Base-by-base conservation (phyloP, 345 rosid species). In the Eucalyptus polyanthemos region DNA sequence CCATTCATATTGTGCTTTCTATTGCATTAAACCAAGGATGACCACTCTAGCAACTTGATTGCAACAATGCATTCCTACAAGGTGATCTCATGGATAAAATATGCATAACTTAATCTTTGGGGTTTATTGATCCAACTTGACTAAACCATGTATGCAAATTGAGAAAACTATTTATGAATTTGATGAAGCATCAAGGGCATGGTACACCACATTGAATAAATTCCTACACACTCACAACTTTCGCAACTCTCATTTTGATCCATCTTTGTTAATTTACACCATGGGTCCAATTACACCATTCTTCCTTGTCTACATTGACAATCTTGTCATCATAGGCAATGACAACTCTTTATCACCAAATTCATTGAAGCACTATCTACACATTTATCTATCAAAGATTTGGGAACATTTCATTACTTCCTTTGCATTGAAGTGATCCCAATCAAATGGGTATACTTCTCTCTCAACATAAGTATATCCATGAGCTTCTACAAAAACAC, bases 321-420 rank as follows among this genome's bases (percentile, higher is more conserved):
- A 88, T 50, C 3, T 87, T 0, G 2, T 89, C 8, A 14, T 90
- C 1, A 88, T 25, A 1, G 5, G 90, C 14, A 56, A 85, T n/a
- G 11, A 60, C n/a, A 1, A 0, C 2, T 3, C 1, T 42, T 16
- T 8, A 6, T 56, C 1, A 0, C 3, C 4, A 4, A 14, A 0
- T 56, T 86, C 44, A 16, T 56, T 6, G 7, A 12, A 7, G 17
- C 21, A 6, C 5, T 87, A 1, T n/a, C 87, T 29, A 5, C 0
- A 4, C 12, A 16, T 2, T 90, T 91, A 4, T 60, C 53, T 7
- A 1, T 90, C 4, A 89, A 89, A 7, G 89, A 90, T 50, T 62
- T 89, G 2, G 88, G 91, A 1, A 2, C 10, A 2, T 25, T 86
- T 5, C 37, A 31, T 10, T 89, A 86, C 31, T 92, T 91, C 37